A percentile compares a stretch with the other conserved stretches of the same genome.
Evolutionary conservation across 495 filamentous ascomycete species (phyloP).

Genomic region (Tuber microsphaerosporum): DNA sequence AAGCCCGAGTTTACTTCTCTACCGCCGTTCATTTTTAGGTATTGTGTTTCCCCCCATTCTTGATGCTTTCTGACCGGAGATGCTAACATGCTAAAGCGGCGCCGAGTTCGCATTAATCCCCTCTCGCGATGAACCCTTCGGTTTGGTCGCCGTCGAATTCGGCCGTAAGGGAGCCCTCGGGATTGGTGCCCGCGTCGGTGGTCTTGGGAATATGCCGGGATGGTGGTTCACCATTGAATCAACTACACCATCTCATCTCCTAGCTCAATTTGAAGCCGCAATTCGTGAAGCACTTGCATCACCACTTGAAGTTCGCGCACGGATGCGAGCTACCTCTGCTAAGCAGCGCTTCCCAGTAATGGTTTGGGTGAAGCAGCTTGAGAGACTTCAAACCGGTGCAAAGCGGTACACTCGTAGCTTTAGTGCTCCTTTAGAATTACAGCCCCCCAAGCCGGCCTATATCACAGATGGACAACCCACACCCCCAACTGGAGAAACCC

Average conservation of each 20-base stretch:
- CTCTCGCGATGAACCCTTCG: slow-evolving; percentile 73
- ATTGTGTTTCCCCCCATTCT: not conserved
- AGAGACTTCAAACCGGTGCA: slow-evolving; percentile 54
- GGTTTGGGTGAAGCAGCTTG: slow-evolving; percentile 59
- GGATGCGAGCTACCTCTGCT: slow-evolving; percentile 69
- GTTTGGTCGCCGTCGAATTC: slow-evolving; percentile 74
- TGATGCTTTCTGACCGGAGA: not conserved
- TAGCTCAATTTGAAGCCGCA: slow-evolving; percentile 65
- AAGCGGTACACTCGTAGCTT: not conserved
- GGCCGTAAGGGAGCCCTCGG: slow-evolving; percentile 70
- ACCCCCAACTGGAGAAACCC: not conserved
- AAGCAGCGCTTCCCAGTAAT: slow-evolving; percentile 70
- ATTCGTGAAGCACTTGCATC: slow-evolving; percentile 61
- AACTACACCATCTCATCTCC: slow-evolving; percentile 59
- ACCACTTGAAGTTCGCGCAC: slow-evolving; percentile 52
- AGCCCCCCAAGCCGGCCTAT: not conserved
- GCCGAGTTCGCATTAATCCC: slow-evolving; percentile 75
- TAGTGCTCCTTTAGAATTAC: not conserved
- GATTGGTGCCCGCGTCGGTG: slow-evolving; percentile 61
- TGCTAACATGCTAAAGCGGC: slow-evolving; percentile 46
- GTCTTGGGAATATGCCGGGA: slow-evolving; percentile 73
- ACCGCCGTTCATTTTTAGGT: slow-evolving; percentile 60
- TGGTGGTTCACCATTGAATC: slow-evolving; percentile 68
- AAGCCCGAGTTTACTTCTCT: slow-evolving; percentile 70
- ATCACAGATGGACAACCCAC: not conserved